Evolutionary conservation across 352 stramenopile species (phyloP), one percentile per base, ranked within the genome.

Genomic region (Phytophthora constricta): DNA sequence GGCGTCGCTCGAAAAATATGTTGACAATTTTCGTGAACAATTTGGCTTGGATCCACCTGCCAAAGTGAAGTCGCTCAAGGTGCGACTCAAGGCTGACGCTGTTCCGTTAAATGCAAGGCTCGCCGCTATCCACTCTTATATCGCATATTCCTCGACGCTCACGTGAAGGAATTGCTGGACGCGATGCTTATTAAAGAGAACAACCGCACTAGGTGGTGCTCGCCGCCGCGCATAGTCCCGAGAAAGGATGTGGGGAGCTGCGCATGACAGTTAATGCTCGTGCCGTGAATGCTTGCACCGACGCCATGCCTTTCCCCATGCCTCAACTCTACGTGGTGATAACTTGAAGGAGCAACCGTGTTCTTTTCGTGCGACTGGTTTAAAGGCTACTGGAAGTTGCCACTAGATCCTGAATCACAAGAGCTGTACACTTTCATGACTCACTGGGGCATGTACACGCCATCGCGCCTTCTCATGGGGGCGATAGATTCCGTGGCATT

Each of bases 331-430:
- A 69, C 28, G 62, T 65, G 8, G 33, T 39, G 17, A 60, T 72
- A 31, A 56, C 26, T 73, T 22, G 63, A 58, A 23, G 63, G 56
- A 19, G 49, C 54, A 1, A 59, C 65, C 1, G 49, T 60, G 1
- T 76, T 62, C 33, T 68, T 72, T 37, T 58, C 50, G 2, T 54
- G 61, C 31, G 68, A 76, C 33, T 76, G 54, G 45, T 76, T 76
- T 26, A 49, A 63, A 23, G 41, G 41, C 8, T 62, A 54, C 14
- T 47, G 31, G 31, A 47, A 58, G 33, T 16, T 59, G 16, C 34
- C 51, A 14, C 19, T 59, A 2, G 27, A 72, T 39, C 37, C 33
- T 19, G 42, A 62, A 26, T 56, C 53, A 17, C 41, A 72, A 41
- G 63, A 51, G 27, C 13, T 51, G 9, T 56, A 63, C 49, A 61